Conservation (phyloP, 1,284 basidiomycete species). For the Trichosporon coremiiforme region DNA sequence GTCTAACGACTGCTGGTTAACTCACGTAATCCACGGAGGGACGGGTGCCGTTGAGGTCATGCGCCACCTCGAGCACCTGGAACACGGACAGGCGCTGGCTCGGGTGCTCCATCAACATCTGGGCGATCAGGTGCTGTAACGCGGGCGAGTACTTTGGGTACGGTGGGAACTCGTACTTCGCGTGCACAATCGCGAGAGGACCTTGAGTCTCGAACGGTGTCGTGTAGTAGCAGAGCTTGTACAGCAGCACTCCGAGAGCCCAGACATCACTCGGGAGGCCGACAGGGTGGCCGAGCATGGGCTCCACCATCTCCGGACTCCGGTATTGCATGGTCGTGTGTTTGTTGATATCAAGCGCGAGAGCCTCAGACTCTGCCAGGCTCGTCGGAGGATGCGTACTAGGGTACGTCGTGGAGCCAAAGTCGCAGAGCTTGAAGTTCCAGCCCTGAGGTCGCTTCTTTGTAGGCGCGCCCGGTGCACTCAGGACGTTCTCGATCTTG, state of each 20-base stretch:
- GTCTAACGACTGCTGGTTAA: too few relatives aligned
- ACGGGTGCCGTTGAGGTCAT: constrained; percentile 78
- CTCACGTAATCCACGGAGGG: constrained; percentile 69
- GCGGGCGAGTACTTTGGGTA: constrained; percentile 89
- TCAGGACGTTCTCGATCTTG: constrained; percentile 97
- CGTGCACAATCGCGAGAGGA: constrained; percentile 92
- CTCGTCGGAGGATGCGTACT: constrained; percentile 68
- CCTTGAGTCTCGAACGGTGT: constrained; percentile 98
- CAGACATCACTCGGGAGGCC: constrained; percentile 66
- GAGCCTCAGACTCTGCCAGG: constrained; percentile 76
- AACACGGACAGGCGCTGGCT: constrained; percentile 77
- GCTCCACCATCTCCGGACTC: constrained; percentile 97
- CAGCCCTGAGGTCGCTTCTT: constrained; percentile 58
- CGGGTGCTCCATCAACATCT: constrained; percentile 85
- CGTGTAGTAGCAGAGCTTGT: constrained; percentile 95
- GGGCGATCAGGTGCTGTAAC: constrained; percentile 85
- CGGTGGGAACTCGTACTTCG: constrained; percentile 89
- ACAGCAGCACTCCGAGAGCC: constrained; percentile 74
- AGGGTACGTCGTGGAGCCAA: constrained; percentile 86
- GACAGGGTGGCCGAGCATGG: constrained; percentile 53
- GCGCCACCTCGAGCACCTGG: constrained; percentile 73
- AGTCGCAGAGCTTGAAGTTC: constrained; percentile 94
- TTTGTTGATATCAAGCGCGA: constrained; percentile 90
- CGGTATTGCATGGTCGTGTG: constrained; percentile 95
- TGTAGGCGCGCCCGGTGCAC: constrained; percentile 60